Evolutionary conservation across 2,329 filamentous ascomycete species (phyloP).

Genomic region (Ophiocordyceps unilateralis): DNA sequence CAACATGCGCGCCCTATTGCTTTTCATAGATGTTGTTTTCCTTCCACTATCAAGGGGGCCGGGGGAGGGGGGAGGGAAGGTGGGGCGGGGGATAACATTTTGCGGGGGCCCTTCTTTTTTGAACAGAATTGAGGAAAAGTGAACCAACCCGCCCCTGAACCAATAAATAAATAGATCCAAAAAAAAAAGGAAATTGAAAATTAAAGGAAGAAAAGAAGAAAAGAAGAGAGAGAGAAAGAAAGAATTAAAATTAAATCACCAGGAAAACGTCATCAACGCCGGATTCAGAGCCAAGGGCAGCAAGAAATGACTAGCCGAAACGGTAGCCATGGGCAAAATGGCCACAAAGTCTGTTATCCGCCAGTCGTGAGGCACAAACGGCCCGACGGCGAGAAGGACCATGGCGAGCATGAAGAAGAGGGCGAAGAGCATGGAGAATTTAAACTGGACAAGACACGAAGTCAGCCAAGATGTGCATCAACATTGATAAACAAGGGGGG

Average conservation of each 20-base stretch:
- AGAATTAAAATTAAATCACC: constrained; percentile 24
- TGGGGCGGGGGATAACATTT: no score
- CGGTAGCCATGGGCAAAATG: constrained; percentile 57
- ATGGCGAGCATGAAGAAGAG: constrained; percentile 41
- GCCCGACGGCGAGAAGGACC: constrained; percentile 43
- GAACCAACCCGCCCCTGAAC: no score
- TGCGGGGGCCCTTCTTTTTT: no score
- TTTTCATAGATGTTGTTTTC: no score
- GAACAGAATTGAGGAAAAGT: no score
- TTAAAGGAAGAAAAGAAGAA: not conserved
- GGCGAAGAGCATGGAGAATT: constrained; percentile 50
- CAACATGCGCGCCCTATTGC: no score
- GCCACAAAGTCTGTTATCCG: constrained; percentile 55
- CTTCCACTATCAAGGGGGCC: no score
- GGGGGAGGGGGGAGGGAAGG: no score
- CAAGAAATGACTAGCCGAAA: constrained; percentile 52
- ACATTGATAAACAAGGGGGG: not conserved
- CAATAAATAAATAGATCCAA: not conserved
- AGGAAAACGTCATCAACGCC: constrained; percentile 66
- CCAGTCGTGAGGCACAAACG: constrained; percentile 50
- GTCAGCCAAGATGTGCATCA: no score
- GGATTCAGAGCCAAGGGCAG: constrained; percentile 60
- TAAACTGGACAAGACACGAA: no score
- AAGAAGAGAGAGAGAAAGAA: no score
- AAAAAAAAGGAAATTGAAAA: not conserved